These are phyloP conservation scores for Calocybe gangraenosa DNA, from an alignment of 768 basidiomycete species.

Conservation along the genomic window DNA sequence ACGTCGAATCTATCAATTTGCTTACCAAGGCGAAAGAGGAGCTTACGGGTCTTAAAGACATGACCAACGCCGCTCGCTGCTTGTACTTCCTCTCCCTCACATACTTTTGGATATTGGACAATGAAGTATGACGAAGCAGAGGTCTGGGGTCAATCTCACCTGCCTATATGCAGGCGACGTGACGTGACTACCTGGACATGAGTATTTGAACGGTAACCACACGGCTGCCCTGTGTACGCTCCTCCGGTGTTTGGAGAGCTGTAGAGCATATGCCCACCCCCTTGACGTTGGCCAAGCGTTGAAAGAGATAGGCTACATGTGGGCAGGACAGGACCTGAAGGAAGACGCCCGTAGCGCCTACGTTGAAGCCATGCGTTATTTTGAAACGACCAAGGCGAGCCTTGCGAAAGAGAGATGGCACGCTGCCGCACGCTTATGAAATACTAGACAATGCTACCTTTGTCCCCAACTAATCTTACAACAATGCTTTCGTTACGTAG, in stretches of 20 bases:
- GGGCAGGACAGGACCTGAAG: too few relatives aligned
- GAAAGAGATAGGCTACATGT: too few relatives aligned
- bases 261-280: too few relatives aligned
- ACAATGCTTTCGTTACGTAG: slow-evolving; percentile 68
- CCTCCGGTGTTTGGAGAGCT: too few relatives aligned
- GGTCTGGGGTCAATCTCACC: not conserved
- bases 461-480: slow-evolving; percentile 79
- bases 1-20: not conserved
- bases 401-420: slow-evolving; percentile 54
- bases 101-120: not conserved
- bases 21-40: not conserved
- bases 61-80: not conserved
- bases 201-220: not conserved
- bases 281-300: too few relatives aligned
- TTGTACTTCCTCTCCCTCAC: not conserved
- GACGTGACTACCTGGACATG: not conserved
- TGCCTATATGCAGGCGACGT: not conserved
- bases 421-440: slow-evolving; percentile 72
- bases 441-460: slow-evolving; percentile 67
- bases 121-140: slow-evolving; percentile 1
- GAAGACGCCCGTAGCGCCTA: too few relatives aligned
- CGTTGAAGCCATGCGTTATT: too few relatives aligned
- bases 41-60: not conserved
- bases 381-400: slow-evolving; percentile 25
- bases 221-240: too few relatives aligned